These are phyloP conservation scores for Chlorella ohadii DNA, from an alignment of 139 green algal species.

Conservation along the genomic window DNA sequence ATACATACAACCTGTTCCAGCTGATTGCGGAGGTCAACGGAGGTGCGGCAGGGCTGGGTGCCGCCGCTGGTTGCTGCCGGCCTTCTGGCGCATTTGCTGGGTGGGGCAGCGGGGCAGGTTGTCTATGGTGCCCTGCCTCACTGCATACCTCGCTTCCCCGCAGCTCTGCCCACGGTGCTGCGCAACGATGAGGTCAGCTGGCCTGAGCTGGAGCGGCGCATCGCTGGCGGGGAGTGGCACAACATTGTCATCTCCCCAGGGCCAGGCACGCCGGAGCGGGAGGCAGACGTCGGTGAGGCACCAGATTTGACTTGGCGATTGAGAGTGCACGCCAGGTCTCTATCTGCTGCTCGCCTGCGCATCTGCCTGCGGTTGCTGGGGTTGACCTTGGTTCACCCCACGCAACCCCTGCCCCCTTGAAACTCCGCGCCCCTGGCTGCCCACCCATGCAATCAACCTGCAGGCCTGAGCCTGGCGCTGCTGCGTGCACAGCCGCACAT, in stretches of 20 bases:
- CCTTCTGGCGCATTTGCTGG: too few species aligned
- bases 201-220: constrained; percentile 53
- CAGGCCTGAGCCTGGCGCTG: constrained; percentile 84
- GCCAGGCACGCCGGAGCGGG: constrained; percentile 83
- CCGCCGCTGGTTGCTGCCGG: too few species aligned
- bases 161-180: constrained; percentile 79
- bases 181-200: constrained; percentile 83
- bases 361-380: too few species aligned
- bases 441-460: background rate
- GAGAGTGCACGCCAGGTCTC: background rate
- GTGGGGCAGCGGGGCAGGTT: too few species aligned
- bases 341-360: too few species aligned
- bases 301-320: too few species aligned
- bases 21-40: constrained; percentile 88
- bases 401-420: too few species aligned
- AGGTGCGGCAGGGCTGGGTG: constrained; percentile 57
- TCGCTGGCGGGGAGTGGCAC: constrained; percentile 62
- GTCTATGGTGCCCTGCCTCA: too few species aligned
- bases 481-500: constrained; percentile 61
- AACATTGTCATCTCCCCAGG: constrained; percentile 97
- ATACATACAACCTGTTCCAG: constrained; percentile 99
- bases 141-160: background rate
- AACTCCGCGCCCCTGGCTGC: background rate
- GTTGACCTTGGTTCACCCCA: too few species aligned
- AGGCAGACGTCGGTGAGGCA: constrained; percentile 76